phyloP scores from a whole-genome alignment of 2,329 filamentous ascomycete genomes.

The Pseudomassariella vexata region DNA sequence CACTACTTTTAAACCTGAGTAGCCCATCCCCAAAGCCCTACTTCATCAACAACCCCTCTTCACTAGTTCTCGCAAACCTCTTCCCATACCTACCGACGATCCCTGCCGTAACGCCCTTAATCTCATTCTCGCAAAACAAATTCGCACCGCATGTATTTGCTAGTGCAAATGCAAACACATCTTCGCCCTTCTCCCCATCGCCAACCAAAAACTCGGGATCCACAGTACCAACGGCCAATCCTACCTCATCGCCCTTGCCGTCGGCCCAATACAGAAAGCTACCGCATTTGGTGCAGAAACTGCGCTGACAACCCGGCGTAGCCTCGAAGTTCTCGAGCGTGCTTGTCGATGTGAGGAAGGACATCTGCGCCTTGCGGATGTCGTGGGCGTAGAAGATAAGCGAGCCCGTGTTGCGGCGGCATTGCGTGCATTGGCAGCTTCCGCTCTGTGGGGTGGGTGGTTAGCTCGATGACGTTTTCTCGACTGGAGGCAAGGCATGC shows the following conservation, averaged over 20 bases:
- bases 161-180: constrained; percentile 32
- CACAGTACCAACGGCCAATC: constrained; percentile 36
- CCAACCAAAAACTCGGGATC: constrained; percentile 36
- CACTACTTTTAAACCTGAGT: too few relatives aligned
- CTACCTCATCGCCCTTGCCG: constrained; percentile 21
- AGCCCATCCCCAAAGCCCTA: too few relatives aligned
- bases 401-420: constrained; percentile 44
- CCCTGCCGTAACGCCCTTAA: constrained; percentile 42
- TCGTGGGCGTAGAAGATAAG: constrained; percentile 37
- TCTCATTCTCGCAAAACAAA: constrained; percentile 37
- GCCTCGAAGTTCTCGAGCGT: constrained; percentile 34
- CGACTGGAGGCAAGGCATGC: neutral
- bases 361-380: constrained; percentile 28
- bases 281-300: constrained; percentile 44
- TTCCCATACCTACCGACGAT: constrained; percentile 17
- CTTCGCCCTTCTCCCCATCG: constrained; percentile 16
- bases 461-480: neutral
- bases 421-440: constrained; percentile 51
- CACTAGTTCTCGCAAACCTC: constrained; percentile 7
- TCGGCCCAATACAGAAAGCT: constrained; percentile 41
- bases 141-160: constrained; percentile 30
- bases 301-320: constrained; percentile 32
- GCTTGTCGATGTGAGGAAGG: constrained; percentile 24
- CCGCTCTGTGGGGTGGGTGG: constrained; percentile 25
- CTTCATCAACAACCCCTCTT: too few relatives aligned